Percentiles rank a stretch among this genome's conserved stretches.
Conservation (phyloP, 2,329 filamentous ascomycete genomes). For the Penicillium sp. region DNA sequence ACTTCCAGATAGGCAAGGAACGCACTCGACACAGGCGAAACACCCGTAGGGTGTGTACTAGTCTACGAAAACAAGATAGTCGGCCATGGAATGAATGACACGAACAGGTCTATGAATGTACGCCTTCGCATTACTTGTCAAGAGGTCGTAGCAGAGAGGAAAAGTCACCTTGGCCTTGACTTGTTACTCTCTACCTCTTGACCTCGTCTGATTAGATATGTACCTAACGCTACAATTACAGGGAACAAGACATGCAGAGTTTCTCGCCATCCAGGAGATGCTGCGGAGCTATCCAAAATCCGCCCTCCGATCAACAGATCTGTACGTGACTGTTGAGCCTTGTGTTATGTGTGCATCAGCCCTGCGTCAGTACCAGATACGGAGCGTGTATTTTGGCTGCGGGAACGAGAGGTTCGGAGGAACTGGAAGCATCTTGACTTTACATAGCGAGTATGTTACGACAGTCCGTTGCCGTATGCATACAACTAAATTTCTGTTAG, state of each 20-base stretch:
- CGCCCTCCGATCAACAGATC: conserved; percentile 73
- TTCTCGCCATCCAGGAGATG: conserved; percentile 78
- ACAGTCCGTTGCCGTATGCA: conserved; percentile 9
- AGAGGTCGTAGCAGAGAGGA: background rate
- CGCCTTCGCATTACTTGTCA: conserved; percentile 23
- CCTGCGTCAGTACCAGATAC: conserved; percentile 83
- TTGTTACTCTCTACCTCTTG: background rate
- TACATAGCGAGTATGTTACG: conserved; percentile 69
- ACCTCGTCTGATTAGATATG: background rate
- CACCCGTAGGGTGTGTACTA: conserved; percentile 94
- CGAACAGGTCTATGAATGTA: conserved; percentile 79
- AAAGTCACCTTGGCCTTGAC: background rate
- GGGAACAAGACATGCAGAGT: conserved; percentile 94
- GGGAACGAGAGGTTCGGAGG: conserved; percentile 97
- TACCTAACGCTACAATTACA: conserved; percentile 47
- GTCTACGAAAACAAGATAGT: conserved; percentile 81
- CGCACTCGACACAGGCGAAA: conserved; percentile 85
- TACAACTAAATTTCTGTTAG: conserved; percentile 43
- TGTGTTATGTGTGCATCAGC: conserved; percentile 99
- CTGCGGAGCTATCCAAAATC: conserved; percentile 67
- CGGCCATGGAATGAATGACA: conserved; percentile 94
- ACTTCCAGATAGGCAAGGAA: conserved; percentile 70
- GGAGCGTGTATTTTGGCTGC: conserved; percentile 91
- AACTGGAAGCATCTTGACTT: conserved; percentile 87
- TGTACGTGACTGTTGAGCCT: conserved; percentile 97